Conservation (phyloP, 2,329 filamentous ascomycete genomes). For the Nigrograna mackinnonii region DNA sequence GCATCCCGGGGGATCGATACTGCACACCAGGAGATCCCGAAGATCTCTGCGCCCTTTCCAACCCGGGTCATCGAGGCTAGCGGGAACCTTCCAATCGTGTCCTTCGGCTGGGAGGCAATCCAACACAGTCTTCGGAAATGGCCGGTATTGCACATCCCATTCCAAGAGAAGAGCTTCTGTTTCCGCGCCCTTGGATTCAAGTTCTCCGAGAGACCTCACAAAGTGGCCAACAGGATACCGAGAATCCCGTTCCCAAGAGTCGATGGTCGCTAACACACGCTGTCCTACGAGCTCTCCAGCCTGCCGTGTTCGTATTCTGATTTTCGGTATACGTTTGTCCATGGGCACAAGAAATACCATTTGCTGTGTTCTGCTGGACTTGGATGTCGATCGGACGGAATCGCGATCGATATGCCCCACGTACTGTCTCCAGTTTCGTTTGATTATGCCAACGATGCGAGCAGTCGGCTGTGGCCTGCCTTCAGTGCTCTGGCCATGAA, state of each 20-base stretch:
- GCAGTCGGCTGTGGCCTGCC: conserved; percentile 86
- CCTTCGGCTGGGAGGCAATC: conserved; percentile 91
- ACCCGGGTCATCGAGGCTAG: conserved; percentile 76
- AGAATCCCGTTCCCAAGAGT: conserved; percentile 92
- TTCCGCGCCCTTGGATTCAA: conserved; percentile 97
- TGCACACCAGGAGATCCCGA: conserved; percentile 86
- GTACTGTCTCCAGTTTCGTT: conserved; percentile 97
- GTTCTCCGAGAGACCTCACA: conserved; percentile 85
- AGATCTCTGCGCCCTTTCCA: conserved; percentile 88
- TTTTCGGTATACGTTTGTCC: conserved; percentile 98
- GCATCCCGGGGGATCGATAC: conserved; percentile 93
- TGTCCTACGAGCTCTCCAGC: conserved; percentile 87
- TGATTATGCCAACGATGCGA: conserved; percentile 87
- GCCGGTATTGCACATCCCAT: conserved; percentile 96
- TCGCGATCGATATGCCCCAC: conserved; percentile 93
- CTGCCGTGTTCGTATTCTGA: conserved; percentile 88
- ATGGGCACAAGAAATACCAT: conserved; percentile 95
- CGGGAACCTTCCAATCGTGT: conserved; percentile 90
- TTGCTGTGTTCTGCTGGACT: conserved; percentile 82
- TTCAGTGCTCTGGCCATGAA: conserved; percentile 76
- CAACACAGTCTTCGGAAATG: conserved; percentile 92
- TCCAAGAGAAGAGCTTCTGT: conserved; percentile 93
- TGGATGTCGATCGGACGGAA: conserved; percentile 73
- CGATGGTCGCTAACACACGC: conserved; percentile 88
- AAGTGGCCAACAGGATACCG: conserved; percentile 93